Percentiles rank a stretch among this genome's conserved stretches.
Evolutionary conservation across 352 stramenopile species (phyloP).

Genomic region (Plasmopara halstedii): DNA sequence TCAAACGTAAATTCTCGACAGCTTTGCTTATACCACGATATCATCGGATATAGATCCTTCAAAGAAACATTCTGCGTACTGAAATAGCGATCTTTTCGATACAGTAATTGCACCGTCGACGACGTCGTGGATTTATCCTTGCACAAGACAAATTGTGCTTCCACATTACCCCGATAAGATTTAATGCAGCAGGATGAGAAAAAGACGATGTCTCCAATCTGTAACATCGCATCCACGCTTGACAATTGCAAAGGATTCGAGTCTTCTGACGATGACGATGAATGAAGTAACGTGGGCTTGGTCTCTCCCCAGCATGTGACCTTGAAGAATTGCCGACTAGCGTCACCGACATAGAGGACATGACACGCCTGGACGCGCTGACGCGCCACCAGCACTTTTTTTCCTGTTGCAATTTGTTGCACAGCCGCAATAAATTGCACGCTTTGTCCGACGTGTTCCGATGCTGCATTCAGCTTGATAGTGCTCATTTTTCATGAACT

Average conservation of each 20-base stretch:
- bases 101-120: conserved; percentile 50
- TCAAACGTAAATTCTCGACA: conserved; percentile 30
- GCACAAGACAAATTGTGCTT: conserved; percentile 37
- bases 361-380: conserved; percentile 31
- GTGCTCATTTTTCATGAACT: conserved; percentile 3
- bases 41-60: conserved; percentile 52
- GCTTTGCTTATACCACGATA: conserved; percentile 61
- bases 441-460: conserved; percentile 17
- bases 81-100: conserved; percentile 49
- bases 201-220: conserved; percentile 48
- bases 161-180: conserved; percentile 35
- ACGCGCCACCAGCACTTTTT: conserved; percentile 21
- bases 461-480: conserved; percentile 17
- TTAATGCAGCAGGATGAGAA: conserved; percentile 47
- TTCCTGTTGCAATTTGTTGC: conserved; percentile 35
- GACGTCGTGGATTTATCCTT: conserved; percentile 16
- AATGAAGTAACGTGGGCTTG: conserved; percentile 27
- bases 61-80: conserved; percentile 42
- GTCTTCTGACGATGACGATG: neutral
- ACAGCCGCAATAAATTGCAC: conserved; percentile 39
- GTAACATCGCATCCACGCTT: conserved; percentile 21
- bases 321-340: conserved; percentile 43
- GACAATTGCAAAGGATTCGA: conserved; percentile 22
- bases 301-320: conserved; percentile 43
- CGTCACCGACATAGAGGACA: conserved; percentile 41